phyloP scores from a whole-genome alignment of 2,329 filamentous ascomycete genomes.

The Chaetothyriales sp. region DNA sequence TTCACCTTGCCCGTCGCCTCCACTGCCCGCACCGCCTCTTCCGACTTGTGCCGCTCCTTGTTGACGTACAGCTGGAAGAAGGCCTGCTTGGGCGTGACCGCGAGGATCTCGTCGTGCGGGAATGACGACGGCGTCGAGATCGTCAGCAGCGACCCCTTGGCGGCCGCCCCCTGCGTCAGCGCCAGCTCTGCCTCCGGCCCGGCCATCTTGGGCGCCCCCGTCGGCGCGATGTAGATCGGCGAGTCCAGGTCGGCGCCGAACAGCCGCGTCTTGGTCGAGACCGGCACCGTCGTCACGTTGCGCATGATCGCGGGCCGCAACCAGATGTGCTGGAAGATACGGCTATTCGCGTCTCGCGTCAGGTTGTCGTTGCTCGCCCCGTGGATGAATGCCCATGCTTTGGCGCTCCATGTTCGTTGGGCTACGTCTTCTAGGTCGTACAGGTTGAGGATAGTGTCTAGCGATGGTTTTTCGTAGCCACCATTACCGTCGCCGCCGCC shows the following conservation, averaged over 20 bases:
- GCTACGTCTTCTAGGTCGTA: conserved; percentile 14
- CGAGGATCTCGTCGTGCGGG: conserved; percentile 39
- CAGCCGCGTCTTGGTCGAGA: conserved; percentile 22
- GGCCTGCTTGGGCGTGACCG: conserved; percentile 13
- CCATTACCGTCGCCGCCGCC: neutral
- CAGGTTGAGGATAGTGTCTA: conserved; percentile 11
- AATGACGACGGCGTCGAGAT: conserved; percentile 41
- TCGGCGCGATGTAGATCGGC: conserved; percentile 14
- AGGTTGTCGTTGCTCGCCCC: conserved; percentile 13
- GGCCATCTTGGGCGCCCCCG: conserved; percentile 27
- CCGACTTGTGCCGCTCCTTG: conserved; percentile 38
- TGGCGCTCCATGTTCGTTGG: conserved; percentile 5
- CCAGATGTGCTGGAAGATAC: conserved; percentile 28
- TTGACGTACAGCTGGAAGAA: conserved; percentile 48
- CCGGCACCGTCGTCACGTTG: conserved; percentile 24
- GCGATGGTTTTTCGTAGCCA: conserved; percentile 3
- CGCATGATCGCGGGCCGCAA: conserved; percentile 33
- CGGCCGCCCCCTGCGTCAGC: conserved; percentile 18
- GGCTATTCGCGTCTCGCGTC: conserved; percentile 7
- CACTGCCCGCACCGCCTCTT: conserved; percentile 34
- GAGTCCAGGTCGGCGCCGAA: conserved; percentile 10
- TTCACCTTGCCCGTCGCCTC: conserved; percentile 25
- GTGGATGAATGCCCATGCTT: conserved; percentile 19
- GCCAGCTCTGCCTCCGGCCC: conserved; percentile 31
- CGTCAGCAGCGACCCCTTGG: conserved; percentile 10